Base-by-base conservation (phyloP, 1,284 basidiomycete species). In the Anthracocystis setariae region DNA sequence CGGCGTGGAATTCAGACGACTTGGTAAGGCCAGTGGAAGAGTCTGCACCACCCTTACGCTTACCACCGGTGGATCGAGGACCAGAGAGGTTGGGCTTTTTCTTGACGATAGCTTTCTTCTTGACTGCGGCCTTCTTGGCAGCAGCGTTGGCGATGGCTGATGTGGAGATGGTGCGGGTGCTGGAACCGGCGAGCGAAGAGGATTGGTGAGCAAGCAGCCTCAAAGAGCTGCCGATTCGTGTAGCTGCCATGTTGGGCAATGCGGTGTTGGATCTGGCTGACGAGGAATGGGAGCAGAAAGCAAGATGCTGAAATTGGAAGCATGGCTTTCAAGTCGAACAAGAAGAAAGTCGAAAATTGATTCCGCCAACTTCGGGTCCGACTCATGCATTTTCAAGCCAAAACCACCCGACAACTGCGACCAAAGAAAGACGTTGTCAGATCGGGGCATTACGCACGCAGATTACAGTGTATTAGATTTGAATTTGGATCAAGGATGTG, bases 81-180 rank as follows among this genome's bases (percentile, higher is more conserved):
- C 73, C 73, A 15, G 70, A 63, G 18, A 47, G 53, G 12, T 47
- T 35, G 10, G 55, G 32, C 43, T 74, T 78, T 50, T 77, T 77
- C 52, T 75, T 76, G 55, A 78, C 67, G 5, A 76, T 62, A 0
- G 71, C 69, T 48, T 77, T 77, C 59, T 77, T 80, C 56, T 80
- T 80, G 13, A 66, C 67, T n/a, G 63, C 51, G 9, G 70, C 53
- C 46, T 63, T 75, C 40, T 75, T 73, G 23, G 62, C 64, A 3
- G 76, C 76, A 7, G 68, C 71, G 5, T 39, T 49, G 0, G 60
- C 32, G 29, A 46, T 45, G 25, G 65, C 56, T 2, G 70, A 60
- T 0, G 61, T 64, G 25, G 40, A 48, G 17, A 73, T 50, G 18
- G 39, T 56, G 32, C 67, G 55, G 4, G 47, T 55, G 20, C 40